Base-by-base conservation (phyloP, 139 green algal species). In the Chlorella sp. region DNA sequence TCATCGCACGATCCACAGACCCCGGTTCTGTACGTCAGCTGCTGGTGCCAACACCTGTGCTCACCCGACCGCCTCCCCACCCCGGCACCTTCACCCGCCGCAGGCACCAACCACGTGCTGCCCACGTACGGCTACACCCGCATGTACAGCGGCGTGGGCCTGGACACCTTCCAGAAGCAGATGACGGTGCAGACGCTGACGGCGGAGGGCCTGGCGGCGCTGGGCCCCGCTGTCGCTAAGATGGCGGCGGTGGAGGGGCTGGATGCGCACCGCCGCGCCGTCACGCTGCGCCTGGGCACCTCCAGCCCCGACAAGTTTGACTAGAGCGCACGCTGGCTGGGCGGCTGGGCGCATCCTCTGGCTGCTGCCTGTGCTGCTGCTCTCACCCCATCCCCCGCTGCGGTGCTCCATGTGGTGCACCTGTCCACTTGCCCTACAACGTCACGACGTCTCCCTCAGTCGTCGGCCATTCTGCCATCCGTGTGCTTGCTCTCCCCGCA, bases 51-150 rank as follows among this genome's bases (percentile, higher is more conserved):
- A 41, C 65, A 19, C 4, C 65, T n/a, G n/a, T n/a, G n/a, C n/a
- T 24, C 4, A 17, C 22, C n/a, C n/a, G 32, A 26, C 30, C 1
- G 65, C 32, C 65, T 38, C 65, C 65, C 20, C 22, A 14, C 58
- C 14, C 4, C 58, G 22, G 58, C 20, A 17, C 20, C 58, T 65
- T 4, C 11, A 32, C 65, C 1, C 67, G 62, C 67, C 11, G 73
- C 67, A 38, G 97, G 97, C 69, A 99, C 97, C 68, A 99, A 99
- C 92, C 97, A 99, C 90, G 91, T 96, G 80, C 90, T 99, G 81
- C 97, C 97, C 11, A 99, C 97, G 16, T 99, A 99, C 87, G 97
- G 96, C 68, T 99, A 99, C 84, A 94, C 97, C 16, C 92, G 94
- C 64, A 99, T 99, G 97, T 99, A 99, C 92, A 95, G 88, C 68